These are phyloP conservation scores for Fagopyrum esculentum DNA, from an alignment of 148 eudicot genomes.

Conservation along the genomic window DNA sequence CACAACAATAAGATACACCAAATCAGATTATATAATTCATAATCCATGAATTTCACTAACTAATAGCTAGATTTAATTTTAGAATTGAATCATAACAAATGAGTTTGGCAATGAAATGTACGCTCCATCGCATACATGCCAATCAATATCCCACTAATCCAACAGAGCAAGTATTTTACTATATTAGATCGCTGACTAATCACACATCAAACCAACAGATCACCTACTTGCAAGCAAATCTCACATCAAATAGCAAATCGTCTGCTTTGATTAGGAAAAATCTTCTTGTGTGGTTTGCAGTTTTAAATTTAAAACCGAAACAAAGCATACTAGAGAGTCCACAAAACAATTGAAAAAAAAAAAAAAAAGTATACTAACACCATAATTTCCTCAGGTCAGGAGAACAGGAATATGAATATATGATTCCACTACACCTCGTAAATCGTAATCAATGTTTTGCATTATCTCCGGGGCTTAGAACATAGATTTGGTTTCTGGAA, in stretches of 20 bases:
- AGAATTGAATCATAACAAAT: neutral
- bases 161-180: too few species aligned
- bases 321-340: neutral
- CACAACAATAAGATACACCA: neutral
- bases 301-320: neutral
- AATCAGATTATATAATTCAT: neutral
- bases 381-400: neutral
- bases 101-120: neutral
- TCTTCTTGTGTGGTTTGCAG: too few species aligned
- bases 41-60: neutral
- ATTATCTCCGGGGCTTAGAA: neutral
- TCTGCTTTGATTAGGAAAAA: neutral
- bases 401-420: too few species aligned
- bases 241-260: neutral
- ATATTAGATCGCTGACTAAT: too few species aligned
- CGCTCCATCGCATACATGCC: too few species aligned
- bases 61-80: neutral
- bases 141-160: too few species aligned
- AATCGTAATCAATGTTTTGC: neutral
- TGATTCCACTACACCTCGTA: neutral
- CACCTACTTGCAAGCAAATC: neutral
- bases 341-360: neutral
- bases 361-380: too few species aligned
- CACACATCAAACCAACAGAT: too few species aligned
- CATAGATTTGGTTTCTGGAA: neutral